A percentile compares a stretch with the other conserved stretches of the same genome.
These are phyloP conservation scores for Globisporangium sylvaticum DNA, from an alignment of 352 stramenopile genomes.

Conservation along the genomic window DNA sequence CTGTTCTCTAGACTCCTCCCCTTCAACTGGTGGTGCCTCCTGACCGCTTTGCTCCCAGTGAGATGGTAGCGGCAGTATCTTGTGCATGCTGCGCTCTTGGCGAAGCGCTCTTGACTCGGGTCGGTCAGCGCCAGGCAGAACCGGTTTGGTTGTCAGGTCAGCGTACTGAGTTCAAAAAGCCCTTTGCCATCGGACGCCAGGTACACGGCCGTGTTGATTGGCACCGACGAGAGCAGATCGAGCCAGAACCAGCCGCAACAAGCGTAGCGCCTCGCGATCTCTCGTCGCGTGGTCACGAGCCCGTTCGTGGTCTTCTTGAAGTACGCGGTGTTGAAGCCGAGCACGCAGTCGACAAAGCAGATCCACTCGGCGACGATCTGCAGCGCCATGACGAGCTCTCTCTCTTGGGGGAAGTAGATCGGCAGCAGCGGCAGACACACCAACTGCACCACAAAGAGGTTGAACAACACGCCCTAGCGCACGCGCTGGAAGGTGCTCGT, in stretches of 20 bases:
- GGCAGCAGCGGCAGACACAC: neutral
- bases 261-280: slow-evolving; percentile 9
- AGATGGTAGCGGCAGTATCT: neutral
- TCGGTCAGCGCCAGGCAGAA: neutral
- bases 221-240: slow-evolving; percentile 3
- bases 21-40: neutral
- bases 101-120: neutral
- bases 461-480: neutral
- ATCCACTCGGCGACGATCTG: slow-evolving; percentile 2
- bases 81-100: neutral
- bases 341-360: neutral
- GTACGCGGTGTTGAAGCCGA: slow-evolving; percentile 15
- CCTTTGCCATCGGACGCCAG: neutral
- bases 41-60: neutral
- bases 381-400: neutral
- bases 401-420: neutral
- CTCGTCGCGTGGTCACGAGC: neutral
- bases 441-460: neutral
- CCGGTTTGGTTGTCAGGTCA: neutral
- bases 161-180: neutral
- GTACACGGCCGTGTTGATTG: neutral
- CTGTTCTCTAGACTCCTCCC: neutral
- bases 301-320: slow-evolving; percentile 8
- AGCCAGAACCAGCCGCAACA: neutral
- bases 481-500: slow-evolving; percentile 3